A percentile compares a stretch with the other conserved stretches of the same genome.
phyloP scores from a whole-genome alignment of 1,284 basidiomycete genomes.

The Inonotus hispidus region DNA sequence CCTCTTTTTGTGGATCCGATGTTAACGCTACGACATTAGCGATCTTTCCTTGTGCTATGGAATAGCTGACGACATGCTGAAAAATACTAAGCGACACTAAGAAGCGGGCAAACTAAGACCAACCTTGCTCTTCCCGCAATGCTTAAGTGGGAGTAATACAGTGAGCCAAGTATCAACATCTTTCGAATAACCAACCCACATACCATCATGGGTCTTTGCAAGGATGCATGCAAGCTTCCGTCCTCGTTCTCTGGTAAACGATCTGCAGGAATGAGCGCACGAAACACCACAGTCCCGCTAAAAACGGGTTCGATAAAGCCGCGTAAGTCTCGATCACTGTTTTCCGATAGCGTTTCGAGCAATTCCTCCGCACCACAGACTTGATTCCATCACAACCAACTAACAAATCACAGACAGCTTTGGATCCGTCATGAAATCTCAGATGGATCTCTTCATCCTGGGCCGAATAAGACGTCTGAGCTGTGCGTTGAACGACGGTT shows the following conservation, averaged over 20 bases:
- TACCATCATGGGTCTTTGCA: constrained; percentile 22
- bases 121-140: constrained; percentile 39
- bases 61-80: constrained; percentile 45
- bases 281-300: constrained; percentile 33
- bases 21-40: constrained; percentile 47
- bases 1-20: constrained; percentile 35
- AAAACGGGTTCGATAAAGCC: constrained; percentile 31
- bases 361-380: constrained; percentile 33
- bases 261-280: constrained; percentile 31
- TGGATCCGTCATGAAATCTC: constrained; percentile 43
- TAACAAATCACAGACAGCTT: constrained; percentile 42
- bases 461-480: constrained; percentile 36
- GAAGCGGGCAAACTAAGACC: constrained; percentile 17
- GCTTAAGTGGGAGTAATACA: constrained; percentile 25
- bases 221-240: constrained; percentile 12
- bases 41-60: constrained; percentile 38
- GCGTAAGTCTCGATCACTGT: constrained; percentile 12
- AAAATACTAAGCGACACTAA: constrained; percentile 8
- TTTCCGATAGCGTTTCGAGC: constrained; percentile 21
- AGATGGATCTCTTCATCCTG: constrained; percentile 29
- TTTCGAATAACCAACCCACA: background rate
- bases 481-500: too few relatives aligned
- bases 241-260: constrained; percentile 20
- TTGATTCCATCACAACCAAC: constrained; percentile 47
- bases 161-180: background rate